Conservation (phyloP, 1,284 basidiomycete genomes). For the Leccinum pachyderme region DNA sequence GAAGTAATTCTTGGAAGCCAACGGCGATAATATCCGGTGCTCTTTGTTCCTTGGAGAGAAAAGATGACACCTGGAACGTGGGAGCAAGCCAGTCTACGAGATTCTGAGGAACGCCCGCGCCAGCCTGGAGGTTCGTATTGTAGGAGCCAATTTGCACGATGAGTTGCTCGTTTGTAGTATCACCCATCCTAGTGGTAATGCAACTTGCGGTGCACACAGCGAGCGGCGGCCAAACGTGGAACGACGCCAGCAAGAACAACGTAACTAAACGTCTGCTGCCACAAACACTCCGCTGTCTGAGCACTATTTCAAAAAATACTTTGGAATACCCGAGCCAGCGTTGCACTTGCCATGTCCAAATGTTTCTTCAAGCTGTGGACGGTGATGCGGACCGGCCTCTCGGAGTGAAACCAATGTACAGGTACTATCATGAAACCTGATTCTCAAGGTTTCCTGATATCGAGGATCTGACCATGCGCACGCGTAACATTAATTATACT, state of each 20-base stretch:
- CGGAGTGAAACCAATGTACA: not conserved
- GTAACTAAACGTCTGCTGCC: too few relatives aligned
- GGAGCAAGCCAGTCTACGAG: conserved; percentile 82
- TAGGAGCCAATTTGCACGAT: conserved; percentile 83
- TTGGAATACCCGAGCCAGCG: too few relatives aligned
- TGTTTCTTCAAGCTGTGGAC: not conserved
- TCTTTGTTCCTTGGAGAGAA: conserved; percentile 56
- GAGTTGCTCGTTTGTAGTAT: conserved; percentile 36
- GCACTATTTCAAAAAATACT: too few relatives aligned
- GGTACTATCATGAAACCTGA: not conserved
- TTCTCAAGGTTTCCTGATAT: not conserved
- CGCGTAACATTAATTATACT: too few relatives aligned
- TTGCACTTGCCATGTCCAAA: not conserved
- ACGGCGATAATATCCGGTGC: conserved; percentile 84
- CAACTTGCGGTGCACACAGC: not conserved
- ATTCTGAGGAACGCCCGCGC: conserved; percentile 70
- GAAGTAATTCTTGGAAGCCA: conserved; percentile 87
- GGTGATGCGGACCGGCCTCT: not conserved
- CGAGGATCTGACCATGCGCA: not conserved
- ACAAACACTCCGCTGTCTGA: too few relatives aligned
- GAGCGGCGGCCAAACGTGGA: not conserved
- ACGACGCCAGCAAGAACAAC: too few relatives aligned
- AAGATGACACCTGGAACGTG: conserved; percentile 70
- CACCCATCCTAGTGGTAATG: conserved; percentile 20
- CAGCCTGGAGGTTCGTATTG: conserved; percentile 81